Evolutionary conservation across 1,284 basidiomycete genomes (phyloP).

Genomic region (Cutaneotrichosporon sp.): DNA sequence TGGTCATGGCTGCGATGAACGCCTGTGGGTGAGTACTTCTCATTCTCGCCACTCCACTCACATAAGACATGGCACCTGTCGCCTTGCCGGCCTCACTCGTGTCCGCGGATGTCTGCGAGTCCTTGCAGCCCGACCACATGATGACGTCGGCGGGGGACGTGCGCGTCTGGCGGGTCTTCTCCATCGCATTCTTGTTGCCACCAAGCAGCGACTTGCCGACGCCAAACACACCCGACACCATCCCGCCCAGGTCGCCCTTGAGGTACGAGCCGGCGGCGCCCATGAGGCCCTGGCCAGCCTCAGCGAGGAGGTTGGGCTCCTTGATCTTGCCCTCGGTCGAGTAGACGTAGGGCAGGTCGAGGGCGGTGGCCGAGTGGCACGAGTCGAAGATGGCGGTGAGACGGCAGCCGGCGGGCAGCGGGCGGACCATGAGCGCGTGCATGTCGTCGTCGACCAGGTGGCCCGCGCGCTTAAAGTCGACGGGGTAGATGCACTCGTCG

Average conservation of each 20-base stretch:
- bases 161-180: slow-evolving; percentile 62
- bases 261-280: slow-evolving; percentile 44
- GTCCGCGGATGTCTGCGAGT: slow-evolving; percentile 90
- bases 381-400: slow-evolving; percentile 83
- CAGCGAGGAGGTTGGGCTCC: slow-evolving; percentile 78
- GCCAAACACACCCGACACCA: slow-evolving; percentile 58
- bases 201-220: slow-evolving; percentile 25
- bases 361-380: slow-evolving; percentile 55
- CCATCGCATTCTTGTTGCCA: slow-evolving; percentile 16
- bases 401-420: slow-evolving; percentile 78
- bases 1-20: slow-evolving; percentile 65
- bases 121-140: slow-evolving; percentile 83
- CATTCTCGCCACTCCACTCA: slow-evolving; percentile 18
- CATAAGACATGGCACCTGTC: slow-evolving; percentile 76
- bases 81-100: slow-evolving; percentile 75
- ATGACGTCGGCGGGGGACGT: slow-evolving; percentile 73
- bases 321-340: slow-evolving; percentile 83
- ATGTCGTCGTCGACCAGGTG: slow-evolving; percentile 80
- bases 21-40: slow-evolving; percentile 52
- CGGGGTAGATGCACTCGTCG: slow-evolving; percentile 79
- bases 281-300: slow-evolving; percentile 73
- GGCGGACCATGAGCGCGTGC: slow-evolving; percentile 60
- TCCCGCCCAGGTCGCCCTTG: slow-evolving; percentile 70
- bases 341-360: slow-evolving; percentile 63
- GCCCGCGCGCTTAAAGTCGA: slow-evolving; percentile 69